Percentiles rank a stretch among this genome's conserved stretches.
Conservation (phyloP, 78 protist genomes). For the Dictyostelium brefeldianum region DNA sequence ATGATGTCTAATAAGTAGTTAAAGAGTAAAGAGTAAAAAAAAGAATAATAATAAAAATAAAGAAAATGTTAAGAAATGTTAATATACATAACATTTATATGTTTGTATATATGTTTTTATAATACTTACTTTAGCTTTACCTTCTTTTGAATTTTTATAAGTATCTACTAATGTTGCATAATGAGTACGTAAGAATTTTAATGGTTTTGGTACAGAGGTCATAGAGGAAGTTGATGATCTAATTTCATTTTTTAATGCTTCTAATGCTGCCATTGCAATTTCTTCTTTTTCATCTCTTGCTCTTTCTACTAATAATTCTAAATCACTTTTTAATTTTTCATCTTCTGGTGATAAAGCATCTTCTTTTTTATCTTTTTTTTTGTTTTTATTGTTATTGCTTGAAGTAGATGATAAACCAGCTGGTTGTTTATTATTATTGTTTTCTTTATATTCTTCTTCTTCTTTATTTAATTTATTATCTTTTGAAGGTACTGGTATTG, state of each 20-base stretch:
- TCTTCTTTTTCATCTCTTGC: conserved; percentile 55
- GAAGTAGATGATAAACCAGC: neutral
- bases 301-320: conserved; percentile 83
- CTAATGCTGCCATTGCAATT: conserved; percentile 60
- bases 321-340: conserved; percentile 83
- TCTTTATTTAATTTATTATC: neutral
- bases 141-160: conserved; percentile 11
- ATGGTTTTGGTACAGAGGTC: conserved; percentile 99
- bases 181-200: conserved; percentile 97
- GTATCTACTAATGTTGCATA: conserved; percentile 71
- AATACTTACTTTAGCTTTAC: conserved; percentile 55
- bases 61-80: neutral
- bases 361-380: conserved; percentile 27
- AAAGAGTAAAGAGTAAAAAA: neutral
- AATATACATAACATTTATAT: neutral
- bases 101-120: neutral
- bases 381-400: neutral
- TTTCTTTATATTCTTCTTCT: neutral
- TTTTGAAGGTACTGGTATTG: conserved; percentile 18
- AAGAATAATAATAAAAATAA: neutral
- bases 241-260: conserved; percentile 85
- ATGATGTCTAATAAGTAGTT: conserved; percentile 34
- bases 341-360: conserved; percentile 85
- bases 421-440: neutral
- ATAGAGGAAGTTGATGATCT: conserved; percentile 93